phyloP scores from a whole-genome alignment of 2,329 filamentous ascomycete species.

The Venturia nashicola region DNA sequence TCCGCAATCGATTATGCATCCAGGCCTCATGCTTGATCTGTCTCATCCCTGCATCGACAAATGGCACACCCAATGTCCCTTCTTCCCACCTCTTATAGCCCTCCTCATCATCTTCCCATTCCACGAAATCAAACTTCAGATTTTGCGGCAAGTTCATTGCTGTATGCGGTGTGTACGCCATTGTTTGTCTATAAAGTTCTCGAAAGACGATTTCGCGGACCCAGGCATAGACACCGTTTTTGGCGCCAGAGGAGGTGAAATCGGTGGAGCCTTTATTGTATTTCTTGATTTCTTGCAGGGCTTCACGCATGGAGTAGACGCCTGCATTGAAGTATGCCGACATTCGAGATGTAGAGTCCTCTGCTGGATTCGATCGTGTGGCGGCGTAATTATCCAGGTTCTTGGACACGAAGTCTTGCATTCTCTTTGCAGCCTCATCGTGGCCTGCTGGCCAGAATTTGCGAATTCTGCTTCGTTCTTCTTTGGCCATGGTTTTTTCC shows the following conservation, averaged over 20 bases:
- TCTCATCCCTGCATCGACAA: slow-evolving; percentile 40
- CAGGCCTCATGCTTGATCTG: slow-evolving; percentile 37
- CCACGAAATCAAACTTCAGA: slow-evolving; percentile 38
- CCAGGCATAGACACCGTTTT: slow-evolving; percentile 30
- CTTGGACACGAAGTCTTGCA: slow-evolving; percentile 27
- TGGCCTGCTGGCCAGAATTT: slow-evolving; percentile 34
- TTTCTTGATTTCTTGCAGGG: slow-evolving; percentile 28
- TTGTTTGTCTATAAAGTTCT: slow-evolving; percentile 38
- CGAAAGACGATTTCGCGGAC: slow-evolving; percentile 40
- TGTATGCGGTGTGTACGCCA: slow-evolving; percentile 33
- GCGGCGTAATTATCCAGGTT: slow-evolving; percentile 29
- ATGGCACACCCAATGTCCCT: slow-evolving; percentile 35
- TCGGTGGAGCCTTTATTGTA: slow-evolving; percentile 30
- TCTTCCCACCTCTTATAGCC: slow-evolving; percentile 37
- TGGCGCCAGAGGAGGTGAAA: slow-evolving; percentile 27
- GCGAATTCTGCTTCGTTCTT: slow-evolving; percentile 28
- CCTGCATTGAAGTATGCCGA: slow-evolving; percentile 34
- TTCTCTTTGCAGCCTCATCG: slow-evolving; percentile 26
- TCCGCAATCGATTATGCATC: slow-evolving; percentile 40
- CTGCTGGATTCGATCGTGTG: slow-evolving; percentile 30
- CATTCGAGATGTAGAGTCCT: slow-evolving; percentile 29
- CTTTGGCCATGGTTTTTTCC: slow-evolving; percentile 28
- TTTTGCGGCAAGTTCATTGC: slow-evolving; percentile 39
- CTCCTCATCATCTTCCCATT: slow-evolving; percentile 39
- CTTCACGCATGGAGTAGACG: slow-evolving; percentile 33